phyloP scores from a whole-genome alignment of 2,329 filamentous ascomycete genomes.

The Pseudocercospora musae region DNA sequence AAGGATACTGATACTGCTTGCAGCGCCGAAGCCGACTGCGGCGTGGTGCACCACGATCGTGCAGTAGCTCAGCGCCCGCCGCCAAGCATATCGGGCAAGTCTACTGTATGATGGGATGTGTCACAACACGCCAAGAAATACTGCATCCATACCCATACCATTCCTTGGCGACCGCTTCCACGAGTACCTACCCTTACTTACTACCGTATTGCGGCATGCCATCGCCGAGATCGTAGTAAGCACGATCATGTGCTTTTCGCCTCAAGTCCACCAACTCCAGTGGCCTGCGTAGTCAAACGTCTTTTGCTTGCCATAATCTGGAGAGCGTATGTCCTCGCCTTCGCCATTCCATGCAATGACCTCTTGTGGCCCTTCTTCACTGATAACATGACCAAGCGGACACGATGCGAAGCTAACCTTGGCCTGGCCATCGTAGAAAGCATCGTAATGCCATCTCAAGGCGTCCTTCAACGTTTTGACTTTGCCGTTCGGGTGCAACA shows the following conservation, averaged over 20 bases:
- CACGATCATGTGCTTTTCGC: not conserved
- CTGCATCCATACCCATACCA: not conserved
- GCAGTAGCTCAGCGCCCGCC: not conserved
- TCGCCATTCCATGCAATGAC: slow-evolving; percentile 21
- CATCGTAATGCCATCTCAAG: slow-evolving; percentile 28
- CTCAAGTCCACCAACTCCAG: slow-evolving; percentile 22
- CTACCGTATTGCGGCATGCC: not conserved
- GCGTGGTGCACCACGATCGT: not conserved
- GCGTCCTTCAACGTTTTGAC: slow-evolving; percentile 30
- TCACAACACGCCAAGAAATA: not conserved
- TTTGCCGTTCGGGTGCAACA: slow-evolving; percentile 31
- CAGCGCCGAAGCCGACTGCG: slow-evolving; percentile 1
- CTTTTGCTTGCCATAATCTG: slow-evolving; percentile 10
- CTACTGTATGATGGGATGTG: not conserved
- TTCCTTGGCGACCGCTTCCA: not conserved
- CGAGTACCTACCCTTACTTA: no score
- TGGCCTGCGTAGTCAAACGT: slow-evolving; percentile 13
- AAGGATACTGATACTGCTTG: not conserved
- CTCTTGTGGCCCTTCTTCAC: slow-evolving; percentile 52
- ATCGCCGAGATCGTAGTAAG: not conserved
- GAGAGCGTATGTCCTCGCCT: not conserved
- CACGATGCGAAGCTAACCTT: slow-evolving; percentile 55
- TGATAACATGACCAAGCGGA: slow-evolving; percentile 54
- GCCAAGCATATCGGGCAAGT: not conserved
- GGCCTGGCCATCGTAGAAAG: slow-evolving; percentile 34